Conservation (phyloP, 148 eudicot species). For the Silene conica region DNA sequence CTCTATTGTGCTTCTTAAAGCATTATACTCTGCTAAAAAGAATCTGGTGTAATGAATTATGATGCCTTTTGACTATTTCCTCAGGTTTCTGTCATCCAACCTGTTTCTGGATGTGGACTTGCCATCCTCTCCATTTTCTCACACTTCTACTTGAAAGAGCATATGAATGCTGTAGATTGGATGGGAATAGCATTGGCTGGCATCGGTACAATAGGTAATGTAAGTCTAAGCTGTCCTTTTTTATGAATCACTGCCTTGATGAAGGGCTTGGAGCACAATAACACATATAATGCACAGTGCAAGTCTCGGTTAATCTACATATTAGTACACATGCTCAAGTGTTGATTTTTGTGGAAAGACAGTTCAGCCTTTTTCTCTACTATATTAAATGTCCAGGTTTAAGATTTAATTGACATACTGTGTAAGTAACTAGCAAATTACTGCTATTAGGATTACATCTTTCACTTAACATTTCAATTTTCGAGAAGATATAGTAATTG, state of each 20-base stretch:
- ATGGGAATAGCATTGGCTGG: constrained; percentile 86
- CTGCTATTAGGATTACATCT: neutral
- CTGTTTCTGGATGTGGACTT: constrained; percentile 99
- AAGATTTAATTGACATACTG: neutral
- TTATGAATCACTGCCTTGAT: neutral
- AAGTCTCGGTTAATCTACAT: neutral
- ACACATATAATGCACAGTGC: neutral
- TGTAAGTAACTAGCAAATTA: neutral
- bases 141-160: constrained; percentile 93
- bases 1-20: neutral
- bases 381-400: neutral
- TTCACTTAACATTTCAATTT: neutral
- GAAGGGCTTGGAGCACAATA: constrained; percentile 10
- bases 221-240: constrained; percentile 24
- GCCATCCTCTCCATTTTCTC: constrained; percentile 97
- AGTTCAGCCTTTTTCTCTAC: neutral
- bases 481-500: neutral
- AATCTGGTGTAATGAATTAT: neutral
- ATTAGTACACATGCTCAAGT: neutral
- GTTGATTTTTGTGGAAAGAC: neutral
- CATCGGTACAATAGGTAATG: constrained; percentile 96
- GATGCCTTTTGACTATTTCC: constrained; percentile 17
- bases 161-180: constrained; percentile 96
- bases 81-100: constrained; percentile 97
- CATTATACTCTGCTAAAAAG: neutral